These are phyloP conservation scores for Trifolium fragiferum DNA, from an alignment of 306 rosid genomes.

Conservation along the genomic window DNA sequence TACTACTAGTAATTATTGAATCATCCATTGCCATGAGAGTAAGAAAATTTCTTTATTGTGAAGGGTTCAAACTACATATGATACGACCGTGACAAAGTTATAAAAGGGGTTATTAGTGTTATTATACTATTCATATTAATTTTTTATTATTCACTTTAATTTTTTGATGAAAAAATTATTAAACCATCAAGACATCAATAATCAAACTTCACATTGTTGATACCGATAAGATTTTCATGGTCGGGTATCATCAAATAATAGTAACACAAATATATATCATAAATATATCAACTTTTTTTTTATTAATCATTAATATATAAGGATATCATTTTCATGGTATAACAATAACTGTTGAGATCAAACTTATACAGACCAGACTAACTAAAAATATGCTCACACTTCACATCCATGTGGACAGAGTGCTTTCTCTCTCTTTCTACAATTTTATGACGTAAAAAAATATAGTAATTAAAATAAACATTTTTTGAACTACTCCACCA, in stretches of 20 bases:
- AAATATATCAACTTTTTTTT: conserved; percentile 31
- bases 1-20: background rate
- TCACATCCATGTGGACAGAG: conserved; percentile 68
- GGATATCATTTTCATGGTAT: background rate
- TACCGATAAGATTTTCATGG: conserved; percentile 28
- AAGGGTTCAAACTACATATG: no score
- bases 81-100: background rate
- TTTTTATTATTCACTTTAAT: no score
- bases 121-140: no score
- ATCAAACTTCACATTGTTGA: conserved; percentile 30
- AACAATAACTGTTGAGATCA: background rate
- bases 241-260: background rate
- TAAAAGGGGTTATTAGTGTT: no score
- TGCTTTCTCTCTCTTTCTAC: conserved; percentile 58
- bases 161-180: no score
- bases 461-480: conserved; percentile 2
- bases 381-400: conserved; percentile 52
- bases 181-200: background rate
- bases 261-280: background rate
- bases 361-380: conserved; percentile 45
- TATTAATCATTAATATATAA: conserved; percentile 35
- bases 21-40: background rate
- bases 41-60: no score
- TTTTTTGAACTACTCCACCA: conserved; percentile 48
- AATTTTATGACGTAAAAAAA: conserved; percentile 14